Conservation (phyloP, 768 basidiomycete species). For the Candolleomyces efflorescens region DNA sequence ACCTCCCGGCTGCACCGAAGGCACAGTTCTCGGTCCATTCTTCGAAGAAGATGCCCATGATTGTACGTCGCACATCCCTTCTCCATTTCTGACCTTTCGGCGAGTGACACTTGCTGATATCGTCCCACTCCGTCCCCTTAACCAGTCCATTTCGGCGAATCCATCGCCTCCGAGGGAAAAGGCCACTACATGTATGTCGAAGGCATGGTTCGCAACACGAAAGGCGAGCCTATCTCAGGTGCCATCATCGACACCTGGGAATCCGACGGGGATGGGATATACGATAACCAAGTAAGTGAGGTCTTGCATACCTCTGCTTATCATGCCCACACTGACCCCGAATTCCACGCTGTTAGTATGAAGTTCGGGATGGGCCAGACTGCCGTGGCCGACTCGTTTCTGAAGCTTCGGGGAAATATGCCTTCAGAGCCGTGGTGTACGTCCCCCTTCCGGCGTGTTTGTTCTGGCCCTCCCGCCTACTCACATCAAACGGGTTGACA, state of each 20-base stretch:
- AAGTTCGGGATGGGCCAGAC: slow-evolving; percentile 53
- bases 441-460: too few species aligned
- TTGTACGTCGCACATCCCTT: slow-evolving; percentile 33
- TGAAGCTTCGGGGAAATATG: slow-evolving; percentile 58
- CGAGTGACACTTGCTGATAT: neutral
- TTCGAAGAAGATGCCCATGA: slow-evolving; percentile 74
- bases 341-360: slow-evolving; percentile 39
- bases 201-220: slow-evolving; percentile 59
- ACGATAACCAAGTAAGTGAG: slow-evolving; percentile 30
- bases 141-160: slow-evolving; percentile 61
- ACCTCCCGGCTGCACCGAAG: slow-evolving; percentile 60
- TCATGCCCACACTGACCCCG: neutral
- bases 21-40: slow-evolving; percentile 80
- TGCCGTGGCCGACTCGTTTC: slow-evolving; percentile 66
- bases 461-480: too few species aligned
- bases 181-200: slow-evolving; percentile 82
- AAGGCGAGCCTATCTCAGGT: slow-evolving; percentile 59
- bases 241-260: slow-evolving; percentile 84
- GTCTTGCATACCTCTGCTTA: neutral
- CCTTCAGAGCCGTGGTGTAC: slow-evolving; percentile 67
- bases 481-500: slow-evolving; percentile 15
- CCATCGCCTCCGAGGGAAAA: slow-evolving; percentile 85
- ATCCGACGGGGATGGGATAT: slow-evolving; percentile 58
- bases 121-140: neutral
- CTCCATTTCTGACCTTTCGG: neutral